Base-by-base conservation (phyloP, 768 basidiomycete species). In the Podaxis pistillaris region DNA sequence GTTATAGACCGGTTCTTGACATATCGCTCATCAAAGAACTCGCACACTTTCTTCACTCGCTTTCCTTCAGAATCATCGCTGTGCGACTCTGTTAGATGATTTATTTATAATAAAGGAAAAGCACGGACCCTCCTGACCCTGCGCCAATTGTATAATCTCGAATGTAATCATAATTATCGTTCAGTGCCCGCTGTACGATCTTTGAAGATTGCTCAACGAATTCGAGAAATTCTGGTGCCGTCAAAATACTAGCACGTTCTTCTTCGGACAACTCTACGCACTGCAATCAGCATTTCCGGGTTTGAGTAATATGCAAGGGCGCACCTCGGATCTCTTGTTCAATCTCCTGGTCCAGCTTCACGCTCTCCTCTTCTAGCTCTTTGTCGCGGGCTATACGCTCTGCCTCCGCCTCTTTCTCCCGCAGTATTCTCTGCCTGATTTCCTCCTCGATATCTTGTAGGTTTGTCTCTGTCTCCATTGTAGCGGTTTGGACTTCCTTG, bases 151-250 rank as follows among this genome's bases (percentile, higher is more conserved):
- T 92, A 71, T 99, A 99, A 76, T 99, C 97, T 37, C 91, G 88
- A 67, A 94, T 93, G 69, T 98, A 98, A 73, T 99, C 97, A 73
- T 99, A 99, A 28, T 86, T 86, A 69, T 98, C 97, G 70, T 93
- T 97, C 64, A 98, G 76, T 22, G 96, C 97, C 55, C 97, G 83
- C 72, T 98, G 94, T 11, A 98, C 86, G 51, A 98, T 94, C 77
- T 96, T 96, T 22, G 93, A 94, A 8, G 94, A 96, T 68, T 91
- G 87, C 71, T 97, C 94, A 15, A 99, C 88, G 73, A 99, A 99
- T 66, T 94, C 91, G 15, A 92, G 75, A 72, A 98, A 98, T 70
- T 95, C 94, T 0, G 95, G 93, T 7, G 90, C 90, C n/a, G 87
- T 78, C 65, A 94, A 81, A 56, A 98, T 92, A 66, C 86, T 87